Conservation (phyloP, 2,329 filamentous ascomycete genomes). For the Pseudocercospora musae region DNA sequence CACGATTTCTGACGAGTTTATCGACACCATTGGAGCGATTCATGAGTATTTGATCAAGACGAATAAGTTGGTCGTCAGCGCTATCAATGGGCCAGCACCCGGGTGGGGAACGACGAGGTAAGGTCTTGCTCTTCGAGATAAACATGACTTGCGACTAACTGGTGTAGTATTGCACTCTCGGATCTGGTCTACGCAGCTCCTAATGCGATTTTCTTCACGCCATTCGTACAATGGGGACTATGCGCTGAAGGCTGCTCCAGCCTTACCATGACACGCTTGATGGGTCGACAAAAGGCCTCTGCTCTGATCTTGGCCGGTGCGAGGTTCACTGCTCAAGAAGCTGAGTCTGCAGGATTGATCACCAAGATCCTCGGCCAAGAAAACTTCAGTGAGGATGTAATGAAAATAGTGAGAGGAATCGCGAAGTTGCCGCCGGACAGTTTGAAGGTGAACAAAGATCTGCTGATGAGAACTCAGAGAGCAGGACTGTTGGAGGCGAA, state of each 20-base stretch:
- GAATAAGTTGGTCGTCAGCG: constrained; percentile 20
- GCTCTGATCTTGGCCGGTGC: constrained; percentile 23
- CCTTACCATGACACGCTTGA: constrained; percentile 18
- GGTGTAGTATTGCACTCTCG: constrained; percentile 15
- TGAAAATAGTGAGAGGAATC: constrained; percentile 22
- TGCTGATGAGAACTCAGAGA: constrained; percentile 20
- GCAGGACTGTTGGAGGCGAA: constrained; percentile 23
- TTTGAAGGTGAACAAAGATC: constrained; percentile 21
- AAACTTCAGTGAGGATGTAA: constrained; percentile 18
- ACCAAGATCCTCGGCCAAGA: constrained; percentile 20
- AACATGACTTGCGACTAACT: neutral
- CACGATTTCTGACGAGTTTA: constrained; percentile 22
- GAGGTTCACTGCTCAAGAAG: constrained; percentile 18
- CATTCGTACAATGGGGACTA: constrained; percentile 26
- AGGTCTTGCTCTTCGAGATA: neutral
- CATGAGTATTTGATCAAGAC: constrained; percentile 24
- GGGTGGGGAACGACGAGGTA: constrained; percentile 13
- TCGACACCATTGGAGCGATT: constrained; percentile 11
- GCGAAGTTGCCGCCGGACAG: constrained; percentile 20
- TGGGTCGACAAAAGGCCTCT: constrained; percentile 25
- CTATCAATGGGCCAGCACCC: constrained; percentile 25
- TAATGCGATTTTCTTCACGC: constrained; percentile 25
- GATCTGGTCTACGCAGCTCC: constrained; percentile 26
- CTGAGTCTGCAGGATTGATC: constrained; percentile 20
- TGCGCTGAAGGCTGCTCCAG: constrained; percentile 26